These are phyloP conservation scores for Lentinula detonsa DNA, from an alignment of 768 basidiomycete genomes.

Conservation along the genomic window DNA sequence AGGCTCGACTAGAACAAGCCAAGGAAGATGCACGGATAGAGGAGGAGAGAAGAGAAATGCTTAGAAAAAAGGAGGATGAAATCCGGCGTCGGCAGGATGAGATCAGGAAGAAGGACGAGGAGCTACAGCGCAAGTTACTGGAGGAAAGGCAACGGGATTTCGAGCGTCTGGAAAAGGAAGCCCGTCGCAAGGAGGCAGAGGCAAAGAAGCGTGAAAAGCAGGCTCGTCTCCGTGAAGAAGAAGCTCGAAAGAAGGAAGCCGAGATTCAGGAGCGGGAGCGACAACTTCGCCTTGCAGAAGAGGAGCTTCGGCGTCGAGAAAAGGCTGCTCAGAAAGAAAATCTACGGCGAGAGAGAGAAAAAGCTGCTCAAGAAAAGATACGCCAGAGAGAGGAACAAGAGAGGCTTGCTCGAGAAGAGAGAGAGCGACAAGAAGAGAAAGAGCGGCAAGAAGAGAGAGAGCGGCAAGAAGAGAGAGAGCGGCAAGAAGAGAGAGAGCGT, in stretches of 20 bases:
- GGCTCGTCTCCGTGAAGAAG: constrained; percentile 16
- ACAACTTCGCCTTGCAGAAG: constrained; percentile 26
- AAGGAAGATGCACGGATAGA: constrained; percentile 9
- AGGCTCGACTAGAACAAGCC: constrained; percentile 14
- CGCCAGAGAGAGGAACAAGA: constrained; percentile 13
- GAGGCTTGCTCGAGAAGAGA: constrained; percentile 10
- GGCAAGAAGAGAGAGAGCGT: too few species aligned
- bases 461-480: constrained; percentile 3
- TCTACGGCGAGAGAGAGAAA: neutral
- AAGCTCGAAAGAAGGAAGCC: constrained; percentile 19
- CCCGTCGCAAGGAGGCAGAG: constrained; percentile 19
- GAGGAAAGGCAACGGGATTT: constrained; percentile 13
- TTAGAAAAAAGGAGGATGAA: constrained; percentile 15
- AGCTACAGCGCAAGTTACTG: constrained; percentile 8
- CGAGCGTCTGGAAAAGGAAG: constrained; percentile 20
- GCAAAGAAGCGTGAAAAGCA: constrained; percentile 14
- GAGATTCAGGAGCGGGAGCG: constrained; percentile 21
- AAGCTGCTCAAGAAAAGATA: constrained; percentile 18
- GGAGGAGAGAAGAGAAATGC: constrained; percentile 17
- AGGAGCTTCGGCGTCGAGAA: constrained; percentile 28
- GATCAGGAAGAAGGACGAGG: constrained; percentile 13
- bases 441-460: constrained; percentile 3
- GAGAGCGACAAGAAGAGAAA: constrained; percentile 4
- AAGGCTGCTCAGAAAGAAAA: constrained; percentile 9
- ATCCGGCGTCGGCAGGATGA: constrained; percentile 8